These are phyloP conservation scores for Malus asiatica DNA, from an alignment of 306 rosid genomes.

Conservation along the genomic window DNA sequence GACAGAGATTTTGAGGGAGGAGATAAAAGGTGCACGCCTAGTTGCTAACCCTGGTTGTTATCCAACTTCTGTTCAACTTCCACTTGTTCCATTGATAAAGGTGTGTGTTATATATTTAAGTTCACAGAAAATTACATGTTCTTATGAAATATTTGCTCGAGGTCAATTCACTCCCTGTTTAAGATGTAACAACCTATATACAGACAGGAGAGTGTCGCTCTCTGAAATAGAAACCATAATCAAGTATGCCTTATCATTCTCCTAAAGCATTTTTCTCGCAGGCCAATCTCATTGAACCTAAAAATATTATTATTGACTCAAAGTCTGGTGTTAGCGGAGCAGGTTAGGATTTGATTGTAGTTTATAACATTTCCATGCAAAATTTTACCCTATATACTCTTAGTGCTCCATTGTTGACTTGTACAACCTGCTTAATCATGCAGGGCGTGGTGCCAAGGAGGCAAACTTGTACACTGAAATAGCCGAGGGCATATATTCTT, in stretches of 20 bases:
- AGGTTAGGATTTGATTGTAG: conserved; percentile 45
- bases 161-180: not conserved
- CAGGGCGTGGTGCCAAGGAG: conserved; percentile 86
- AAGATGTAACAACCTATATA: not conserved
- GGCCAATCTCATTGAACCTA: conserved; percentile 60
- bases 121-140: not conserved
- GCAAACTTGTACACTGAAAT: conserved; percentile 77
- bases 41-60: conserved; percentile 98
- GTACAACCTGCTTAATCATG: conserved; percentile 26
- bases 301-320: conserved; percentile 69
- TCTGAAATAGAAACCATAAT: not conserved
- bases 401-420: not conserved
- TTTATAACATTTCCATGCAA: conserved; percentile 4
- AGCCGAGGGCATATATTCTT: conserved; percentile 76
- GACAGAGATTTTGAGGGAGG: conserved; percentile 76
- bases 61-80: conserved; percentile 92
- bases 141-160: not conserved
- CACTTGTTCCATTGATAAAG: conserved; percentile 87
- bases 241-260: conserved; percentile 6
- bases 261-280: conserved; percentile 30
- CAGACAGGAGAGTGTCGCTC: not conserved
- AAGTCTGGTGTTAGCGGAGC: conserved; percentile 98
- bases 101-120: conserved; percentile 28
- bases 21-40: conserved; percentile 64
- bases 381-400: not conserved